Conservation (phyloP, 148 eudicot genomes). For the Cornus suecica region DNA sequence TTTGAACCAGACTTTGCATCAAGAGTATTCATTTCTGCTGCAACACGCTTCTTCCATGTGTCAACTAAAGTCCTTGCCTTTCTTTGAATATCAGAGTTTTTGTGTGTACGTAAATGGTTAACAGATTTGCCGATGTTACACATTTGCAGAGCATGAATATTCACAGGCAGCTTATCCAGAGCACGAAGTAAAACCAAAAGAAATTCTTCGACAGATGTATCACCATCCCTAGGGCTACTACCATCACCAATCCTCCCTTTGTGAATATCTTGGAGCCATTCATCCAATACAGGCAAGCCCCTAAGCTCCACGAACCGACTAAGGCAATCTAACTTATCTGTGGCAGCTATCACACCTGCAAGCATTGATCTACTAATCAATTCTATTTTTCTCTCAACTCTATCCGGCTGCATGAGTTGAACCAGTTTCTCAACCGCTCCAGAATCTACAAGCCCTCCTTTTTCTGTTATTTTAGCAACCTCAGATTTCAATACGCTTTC, state of each 20-base stretch:
- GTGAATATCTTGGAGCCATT: conserved; percentile 89
- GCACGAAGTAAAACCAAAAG: conserved; percentile 72
- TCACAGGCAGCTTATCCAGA: conserved; percentile 72
- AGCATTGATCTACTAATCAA: conserved; percentile 56
- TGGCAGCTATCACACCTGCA: conserved; percentile 73
- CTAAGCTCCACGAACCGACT: conserved; percentile 71
- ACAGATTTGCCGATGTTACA: conserved; percentile 87
- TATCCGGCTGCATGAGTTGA: conserved; percentile 80
- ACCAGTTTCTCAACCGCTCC: conserved; percentile 74
- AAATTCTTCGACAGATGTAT: conserved; percentile 70
- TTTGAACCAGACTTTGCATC: conserved; percentile 54
- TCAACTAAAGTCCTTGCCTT: conserved; percentile 74
- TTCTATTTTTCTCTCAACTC: conserved; percentile 63
- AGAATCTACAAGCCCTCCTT: conserved; percentile 68
- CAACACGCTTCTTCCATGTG: conserved; percentile 88
- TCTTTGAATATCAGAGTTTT: conserved; percentile 70
- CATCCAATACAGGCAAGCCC: conserved; percentile 76
- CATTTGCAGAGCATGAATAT: conserved; percentile 60
- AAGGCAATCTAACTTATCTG: conserved; percentile 83
- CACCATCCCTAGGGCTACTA: conserved; percentile 49
- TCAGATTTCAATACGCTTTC: conserved; percentile 59
- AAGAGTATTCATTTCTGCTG: conserved; percentile 64
- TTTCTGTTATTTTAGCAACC: conserved; percentile 65
- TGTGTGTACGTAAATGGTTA: conserved; percentile 65
- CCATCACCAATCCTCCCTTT: conserved; percentile 72